A percentile compares a stretch with the other conserved stretches of the same genome.
Evolutionary conservation across 805 yeast species (phyloP).

Genomic region (Kregervanrija fluxuum): DNA sequence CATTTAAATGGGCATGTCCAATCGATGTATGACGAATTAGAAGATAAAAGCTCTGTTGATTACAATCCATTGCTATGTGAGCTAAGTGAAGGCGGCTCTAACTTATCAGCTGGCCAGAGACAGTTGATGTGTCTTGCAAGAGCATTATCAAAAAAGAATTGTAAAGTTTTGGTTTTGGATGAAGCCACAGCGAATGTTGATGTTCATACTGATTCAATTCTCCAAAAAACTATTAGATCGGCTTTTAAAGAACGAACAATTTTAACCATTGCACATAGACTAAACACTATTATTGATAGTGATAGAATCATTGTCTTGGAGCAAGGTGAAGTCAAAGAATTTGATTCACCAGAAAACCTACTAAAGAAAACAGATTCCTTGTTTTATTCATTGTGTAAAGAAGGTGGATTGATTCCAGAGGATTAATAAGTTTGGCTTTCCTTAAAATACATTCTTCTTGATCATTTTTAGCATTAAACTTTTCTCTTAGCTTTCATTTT

Average conservation of each 20-base stretch:
- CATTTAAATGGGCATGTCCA: constrained; percentile 65
- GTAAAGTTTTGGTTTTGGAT: constrained; percentile 60
- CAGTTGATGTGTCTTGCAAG: constrained; percentile 81
- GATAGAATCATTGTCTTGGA: constrained; percentile 73
- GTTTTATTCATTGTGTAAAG: constrained; percentile 74
- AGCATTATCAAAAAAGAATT: constrained; percentile 56
- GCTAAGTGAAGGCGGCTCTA: constrained; percentile 38
- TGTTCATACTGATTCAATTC: constrained; percentile 71
- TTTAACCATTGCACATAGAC: constrained; percentile 77
- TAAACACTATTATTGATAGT: constrained; percentile 76
- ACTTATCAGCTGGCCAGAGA: constrained; percentile 81
- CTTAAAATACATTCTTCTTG: background rate
- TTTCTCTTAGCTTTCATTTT: constrained; percentile 5
- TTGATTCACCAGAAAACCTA: constrained; percentile 63
- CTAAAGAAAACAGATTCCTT: constrained; percentile 59
- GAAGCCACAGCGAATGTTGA: constrained; percentile 91
- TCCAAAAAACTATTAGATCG: constrained; percentile 70
- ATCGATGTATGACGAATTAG: constrained; percentile 40
- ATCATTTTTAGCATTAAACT: background rate
- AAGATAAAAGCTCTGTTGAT: constrained; percentile 33
- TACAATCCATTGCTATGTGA: constrained; percentile 21
- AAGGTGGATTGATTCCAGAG: constrained; percentile 50
- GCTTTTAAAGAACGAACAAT: constrained; percentile 75
- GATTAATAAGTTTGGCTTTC: constrained; percentile 6
- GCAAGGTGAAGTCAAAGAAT: constrained; percentile 67